Conservation (phyloP, 306 rosid species). For the Prunus persica region DNA sequence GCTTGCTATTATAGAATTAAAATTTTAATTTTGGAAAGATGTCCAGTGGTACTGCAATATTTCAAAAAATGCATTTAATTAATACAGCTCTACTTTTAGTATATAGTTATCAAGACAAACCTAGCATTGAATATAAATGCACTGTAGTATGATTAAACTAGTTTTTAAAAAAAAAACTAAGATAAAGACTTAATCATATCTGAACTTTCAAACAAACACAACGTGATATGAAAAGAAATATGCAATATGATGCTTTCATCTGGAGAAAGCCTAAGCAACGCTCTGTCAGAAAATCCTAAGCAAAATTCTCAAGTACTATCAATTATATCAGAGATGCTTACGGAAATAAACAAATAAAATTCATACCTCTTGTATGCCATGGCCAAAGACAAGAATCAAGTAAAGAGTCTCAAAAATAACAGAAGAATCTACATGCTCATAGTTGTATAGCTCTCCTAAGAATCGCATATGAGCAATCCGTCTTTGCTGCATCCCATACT, state of each 20-base stretch:
- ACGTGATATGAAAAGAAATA: not conserved
- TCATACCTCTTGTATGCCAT: conserved; percentile 85
- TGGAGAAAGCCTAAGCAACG: not conserved
- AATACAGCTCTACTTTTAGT: not conserved
- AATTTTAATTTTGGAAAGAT: not conserved
- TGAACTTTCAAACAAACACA: not conserved
- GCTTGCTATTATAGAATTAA: not conserved
- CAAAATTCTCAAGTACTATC: not conserved
- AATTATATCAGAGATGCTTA: not conserved
- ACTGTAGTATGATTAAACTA: not conserved
- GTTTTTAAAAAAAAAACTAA: too few species aligned
- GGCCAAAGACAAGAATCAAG: conserved; percentile 78
- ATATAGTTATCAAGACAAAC: not conserved
- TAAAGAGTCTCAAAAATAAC: conserved; percentile 92
- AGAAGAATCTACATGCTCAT: conserved; percentile 95
- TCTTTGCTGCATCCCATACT: conserved; percentile 96
- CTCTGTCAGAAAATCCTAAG: not conserved
- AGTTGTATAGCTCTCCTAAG: conserved; percentile 94
- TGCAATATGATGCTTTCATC: not conserved
- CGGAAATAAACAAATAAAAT: not conserved
- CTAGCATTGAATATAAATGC: not conserved
- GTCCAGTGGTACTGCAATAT: not conserved
- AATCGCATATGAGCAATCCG: conserved; percentile 95
- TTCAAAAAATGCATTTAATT: not conserved
- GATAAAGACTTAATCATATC: not conserved